A percentile compares a stretch with the other conserved stretches of the same genome.
These are phyloP conservation scores for Wickerhamiella australiensis DNA, from an alignment of 805 yeast genomes.

Conservation along the genomic window DNA sequence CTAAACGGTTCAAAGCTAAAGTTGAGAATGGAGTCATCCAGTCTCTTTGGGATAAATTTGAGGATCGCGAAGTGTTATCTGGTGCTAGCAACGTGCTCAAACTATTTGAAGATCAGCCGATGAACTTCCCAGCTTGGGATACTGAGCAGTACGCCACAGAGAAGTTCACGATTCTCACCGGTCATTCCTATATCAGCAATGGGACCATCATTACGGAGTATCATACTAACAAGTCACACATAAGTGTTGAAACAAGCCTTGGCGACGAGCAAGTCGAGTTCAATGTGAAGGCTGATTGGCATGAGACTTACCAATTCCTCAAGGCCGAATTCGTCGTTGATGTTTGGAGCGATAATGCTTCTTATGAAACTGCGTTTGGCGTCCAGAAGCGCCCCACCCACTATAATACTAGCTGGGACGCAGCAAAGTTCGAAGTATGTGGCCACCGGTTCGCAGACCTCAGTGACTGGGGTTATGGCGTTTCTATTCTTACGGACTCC, in stretches of 20 bases:
- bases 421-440: constrained; percentile 91
- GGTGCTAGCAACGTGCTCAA: constrained; percentile 69
- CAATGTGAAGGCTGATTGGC: constrained; percentile 64
- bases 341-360: constrained; percentile 60
- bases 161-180: constrained; percentile 41
- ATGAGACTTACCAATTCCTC: constrained; percentile 73
- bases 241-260: constrained; percentile 26
- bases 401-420: constrained; percentile 90
- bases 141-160: constrained; percentile 82
- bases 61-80: constrained; percentile 56
- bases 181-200: constrained; percentile 9
- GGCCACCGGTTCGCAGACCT: constrained; percentile 90
- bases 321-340: constrained; percentile 94
- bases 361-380: constrained; percentile 91
- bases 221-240: constrained; percentile 15
- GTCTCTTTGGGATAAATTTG: constrained; percentile 49
- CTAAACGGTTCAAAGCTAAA: constrained; percentile 47
- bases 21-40: constrained; percentile 52
- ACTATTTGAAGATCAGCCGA: constrained; percentile 79
- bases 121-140: constrained; percentile 94
- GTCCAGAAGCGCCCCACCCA: constrained; percentile 86
- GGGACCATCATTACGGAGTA: constrained; percentile 9
- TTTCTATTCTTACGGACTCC: constrained; percentile 65
- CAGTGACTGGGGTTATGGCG: constrained; percentile 79
- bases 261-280: constrained; percentile 38